A percentile compares a stretch with the other conserved stretches of the same genome.
These are phyloP conservation scores for Neurospora cerealis DNA, from an alignment of 495 filamentous ascomycete species.

Conservation along the genomic window DNA sequence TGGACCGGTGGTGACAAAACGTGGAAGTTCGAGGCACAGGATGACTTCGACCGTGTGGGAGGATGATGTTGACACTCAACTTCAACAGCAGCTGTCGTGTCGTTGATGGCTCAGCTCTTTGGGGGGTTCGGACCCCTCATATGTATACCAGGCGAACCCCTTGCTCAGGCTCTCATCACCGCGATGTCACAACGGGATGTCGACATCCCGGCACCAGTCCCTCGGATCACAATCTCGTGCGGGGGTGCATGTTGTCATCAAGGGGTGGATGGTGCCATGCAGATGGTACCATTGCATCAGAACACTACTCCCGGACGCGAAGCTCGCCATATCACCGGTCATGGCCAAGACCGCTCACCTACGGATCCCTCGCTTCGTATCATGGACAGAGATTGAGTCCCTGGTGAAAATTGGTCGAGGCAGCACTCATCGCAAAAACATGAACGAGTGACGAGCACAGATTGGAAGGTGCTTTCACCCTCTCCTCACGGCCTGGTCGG, in stretches of 20 bases:
- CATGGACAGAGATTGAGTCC: background rate
- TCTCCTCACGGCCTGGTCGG: background rate
- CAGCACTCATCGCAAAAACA: background rate
- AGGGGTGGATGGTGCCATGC: conserved; percentile 4
- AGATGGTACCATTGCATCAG: background rate
- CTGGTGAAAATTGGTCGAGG: background rate
- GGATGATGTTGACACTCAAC: background rate
- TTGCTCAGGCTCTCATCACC: background rate
- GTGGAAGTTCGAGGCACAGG: background rate
- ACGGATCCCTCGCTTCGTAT: background rate
- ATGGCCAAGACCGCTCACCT: background rate
- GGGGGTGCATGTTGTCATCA: conserved; percentile 4
- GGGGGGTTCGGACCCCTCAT: background rate
- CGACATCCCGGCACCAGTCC: background rate
- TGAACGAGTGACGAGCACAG: background rate
- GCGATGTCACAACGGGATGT: background rate
- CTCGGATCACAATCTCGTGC: background rate
- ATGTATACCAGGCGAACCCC: background rate
- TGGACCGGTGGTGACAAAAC: background rate
- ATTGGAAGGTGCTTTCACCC: background rate
- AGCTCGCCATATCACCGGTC: background rate
- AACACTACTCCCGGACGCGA: background rate
- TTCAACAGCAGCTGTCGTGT: background rate
- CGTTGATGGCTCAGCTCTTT: background rate
- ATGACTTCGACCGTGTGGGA: background rate